Base-by-base conservation (phyloP, 169 alveolate genomes). In the Besnoitia besnoiti region DNA sequence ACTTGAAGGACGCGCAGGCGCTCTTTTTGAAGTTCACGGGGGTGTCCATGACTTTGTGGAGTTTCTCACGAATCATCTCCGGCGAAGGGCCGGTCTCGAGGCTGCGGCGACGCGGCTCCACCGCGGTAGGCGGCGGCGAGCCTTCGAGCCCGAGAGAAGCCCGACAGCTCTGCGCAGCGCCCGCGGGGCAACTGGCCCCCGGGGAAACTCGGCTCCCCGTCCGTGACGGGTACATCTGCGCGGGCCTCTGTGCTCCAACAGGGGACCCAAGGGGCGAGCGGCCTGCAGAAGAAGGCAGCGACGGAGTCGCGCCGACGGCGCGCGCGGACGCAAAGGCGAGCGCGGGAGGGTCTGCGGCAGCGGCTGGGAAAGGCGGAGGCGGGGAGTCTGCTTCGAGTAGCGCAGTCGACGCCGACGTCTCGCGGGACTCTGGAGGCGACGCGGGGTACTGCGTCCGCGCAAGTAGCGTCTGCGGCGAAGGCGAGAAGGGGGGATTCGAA, bases 1-100 rank as follows among this genome's bases (percentile, higher is more conserved):
- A 89, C 93, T 42, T 27, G 80, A 89, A 89, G 33, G 93, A 89
- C 47, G 93, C 93, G 19, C 79, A 0, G 61, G 93, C 93, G 46
- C 93, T 89, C 24, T 46, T 67, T 61, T 59, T 27, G 62, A 89
- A 89, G 62, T 62, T 76, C 40, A 46, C 89, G 37, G 55, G 49
- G 50, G 16, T n/a, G 87, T 73, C 49, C 89, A 89, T 89, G 44
- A 89, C 93, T 46, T 76, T 80, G 55, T 89, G 79, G 27, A 89
- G 49, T 62, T 89, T 89, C n/a, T 55, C 59, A 44, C 93, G 88
- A 35, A 89, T 76, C 62, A 89, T n/a, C 89, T 89, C 93, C 16
- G 93, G 93, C 0, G 93, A 50, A 8, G 93, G 93, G 2, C 89
- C 89, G 55, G 55, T 49, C 14, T 5, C 55, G 55, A 49, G 59